Base-by-base conservation (phyloP, 768 basidiomycete species). In the Termitomyces sp. region DNA sequence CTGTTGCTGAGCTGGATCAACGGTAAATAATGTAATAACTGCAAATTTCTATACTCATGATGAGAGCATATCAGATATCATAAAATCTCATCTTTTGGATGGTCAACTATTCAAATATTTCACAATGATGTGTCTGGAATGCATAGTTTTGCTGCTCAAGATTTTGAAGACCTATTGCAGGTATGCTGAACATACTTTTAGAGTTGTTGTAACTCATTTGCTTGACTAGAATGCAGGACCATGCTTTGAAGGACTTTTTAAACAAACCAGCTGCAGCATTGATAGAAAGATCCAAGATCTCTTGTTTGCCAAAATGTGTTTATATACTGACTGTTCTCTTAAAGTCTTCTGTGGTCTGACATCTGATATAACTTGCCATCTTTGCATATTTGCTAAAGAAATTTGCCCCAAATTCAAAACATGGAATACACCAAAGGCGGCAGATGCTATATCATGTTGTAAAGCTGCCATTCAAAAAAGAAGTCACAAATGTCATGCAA, bases 281-380 rank as follows among this genome's bases (percentile, higher is more conserved):
- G 56, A 69, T 10, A 1, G 20, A 2, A 44, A 54, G 2, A 45
- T 69, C 0, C 52, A 59, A 3, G 49, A 44, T 1, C 58, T 70
- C 2, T 27, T 68, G 0, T 67, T 64, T 33, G 27, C 12, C 3
- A 51, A 63, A 3, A 56, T 58, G 2, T 48, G 49, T 22, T 70
- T 67, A 70, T 66, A 69, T 49, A 56, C 56, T 69, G 53, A 47
- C 68, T 2, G 56, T 56, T 0, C 56, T 23, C 23, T 45, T 20
- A 27, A 25, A 3, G 25, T 45, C 25, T 45, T 45, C 27, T 13
- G 25, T 23, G 43, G 43, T 4, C 12, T 45, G 11, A 45, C 43
- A 12, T 7, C 9, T 12, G 6, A 7, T 7, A 11, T 45, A 3
- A 45, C 43, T 27, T 23, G 25, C 22, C 43, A 45, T 2, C 22